phyloP scores from a whole-genome alignment of 345 rosid species.

The Moricandia arvensis region DNA sequence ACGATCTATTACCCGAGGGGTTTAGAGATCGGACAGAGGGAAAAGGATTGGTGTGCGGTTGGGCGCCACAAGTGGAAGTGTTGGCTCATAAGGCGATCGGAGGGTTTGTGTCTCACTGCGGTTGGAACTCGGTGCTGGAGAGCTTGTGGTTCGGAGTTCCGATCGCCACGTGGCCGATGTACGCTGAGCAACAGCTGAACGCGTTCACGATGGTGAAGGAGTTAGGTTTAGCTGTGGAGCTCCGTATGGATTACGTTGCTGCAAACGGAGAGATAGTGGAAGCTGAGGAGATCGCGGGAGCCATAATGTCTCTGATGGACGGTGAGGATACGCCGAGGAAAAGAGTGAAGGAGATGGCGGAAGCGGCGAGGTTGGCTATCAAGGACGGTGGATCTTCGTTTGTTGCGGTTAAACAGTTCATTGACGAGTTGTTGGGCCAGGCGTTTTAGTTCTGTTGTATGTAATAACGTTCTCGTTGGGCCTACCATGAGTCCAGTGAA shows the following conservation, averaged over 20 bases:
- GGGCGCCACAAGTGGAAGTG: slow-evolving; percentile 49
- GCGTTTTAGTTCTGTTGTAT: neutral
- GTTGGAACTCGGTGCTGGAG: slow-evolving; percentile 58
- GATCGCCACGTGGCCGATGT: slow-evolving; percentile 47
- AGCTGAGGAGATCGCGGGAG: slow-evolving; percentile 45
- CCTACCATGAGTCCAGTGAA: neutral
- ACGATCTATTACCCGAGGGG: slow-evolving; percentile 40
- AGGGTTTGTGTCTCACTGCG: slow-evolving; percentile 56
- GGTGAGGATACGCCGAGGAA: slow-evolving; percentile 22
- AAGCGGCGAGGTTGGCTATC: slow-evolving; percentile 33
- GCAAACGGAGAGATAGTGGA: slow-evolving; percentile 26
- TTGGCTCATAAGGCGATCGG: slow-evolving; percentile 44
- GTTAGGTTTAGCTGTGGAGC: slow-evolving; percentile 34
- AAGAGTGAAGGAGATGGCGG: slow-evolving; percentile 38
- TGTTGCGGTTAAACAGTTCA: slow-evolving; percentile 27
- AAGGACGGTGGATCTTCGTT: slow-evolving; percentile 44
- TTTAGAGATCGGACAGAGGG: slow-evolving; percentile 36
- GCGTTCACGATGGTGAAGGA: slow-evolving; percentile 49
- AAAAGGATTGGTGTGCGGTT: slow-evolving; percentile 40
- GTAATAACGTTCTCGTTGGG: neutral
- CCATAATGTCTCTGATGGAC: slow-evolving; percentile 36
- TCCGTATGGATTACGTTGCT: slow-evolving; percentile 40
- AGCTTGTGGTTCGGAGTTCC: slow-evolving; percentile 57
- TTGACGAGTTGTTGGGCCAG: slow-evolving; percentile 30
- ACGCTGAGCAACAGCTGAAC: slow-evolving; percentile 56